phyloP scores from a whole-genome alignment of 805 yeast species.

The Starmerella asiatica region DNA sequence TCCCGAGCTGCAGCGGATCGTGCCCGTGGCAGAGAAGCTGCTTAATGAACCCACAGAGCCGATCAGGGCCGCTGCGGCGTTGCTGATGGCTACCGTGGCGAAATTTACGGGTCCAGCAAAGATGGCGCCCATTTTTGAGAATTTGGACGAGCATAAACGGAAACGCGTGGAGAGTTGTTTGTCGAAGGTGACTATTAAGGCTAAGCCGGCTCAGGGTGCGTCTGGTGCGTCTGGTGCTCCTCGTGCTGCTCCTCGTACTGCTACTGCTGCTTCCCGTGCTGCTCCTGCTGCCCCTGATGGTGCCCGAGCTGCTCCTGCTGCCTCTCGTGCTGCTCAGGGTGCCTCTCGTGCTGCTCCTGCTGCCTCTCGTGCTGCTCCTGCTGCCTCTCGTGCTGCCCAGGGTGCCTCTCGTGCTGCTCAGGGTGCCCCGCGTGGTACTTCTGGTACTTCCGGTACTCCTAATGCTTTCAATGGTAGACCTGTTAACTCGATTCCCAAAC shows the following conservation, averaged over 20 bases:
- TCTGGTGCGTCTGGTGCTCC: slow-evolving; percentile 11
- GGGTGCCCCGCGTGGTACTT: too few species aligned
- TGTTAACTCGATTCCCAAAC: neutral
- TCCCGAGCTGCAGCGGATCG: slow-evolving; percentile 43
- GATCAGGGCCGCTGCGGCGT: slow-evolving; percentile 64
- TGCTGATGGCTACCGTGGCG: slow-evolving; percentile 66
- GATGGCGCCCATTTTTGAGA: slow-evolving; percentile 44
- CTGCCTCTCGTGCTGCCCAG: neutral
- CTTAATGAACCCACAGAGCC: slow-evolving; percentile 75
- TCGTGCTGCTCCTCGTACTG: neutral
- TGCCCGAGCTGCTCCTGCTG: neutral
- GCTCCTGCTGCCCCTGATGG: slow-evolving; percentile 10
- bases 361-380: neutral
- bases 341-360: neutral
- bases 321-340: neutral
- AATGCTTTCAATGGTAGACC: too few species aligned
- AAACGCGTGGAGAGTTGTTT: slow-evolving; percentile 50
- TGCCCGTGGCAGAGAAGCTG: slow-evolving; percentile 45
- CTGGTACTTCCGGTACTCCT: too few species aligned
- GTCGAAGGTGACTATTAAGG: slow-evolving; percentile 42
- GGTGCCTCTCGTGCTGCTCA: neutral
- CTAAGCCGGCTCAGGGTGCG: neutral
- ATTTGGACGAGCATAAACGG: slow-evolving; percentile 64
- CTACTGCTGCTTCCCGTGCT: slow-evolving; percentile 9
- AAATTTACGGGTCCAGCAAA: slow-evolving; percentile 68